phyloP scores from a whole-genome alignment of 495 filamentous ascomycete species.

The Staphylotrichum longicolle region DNA sequence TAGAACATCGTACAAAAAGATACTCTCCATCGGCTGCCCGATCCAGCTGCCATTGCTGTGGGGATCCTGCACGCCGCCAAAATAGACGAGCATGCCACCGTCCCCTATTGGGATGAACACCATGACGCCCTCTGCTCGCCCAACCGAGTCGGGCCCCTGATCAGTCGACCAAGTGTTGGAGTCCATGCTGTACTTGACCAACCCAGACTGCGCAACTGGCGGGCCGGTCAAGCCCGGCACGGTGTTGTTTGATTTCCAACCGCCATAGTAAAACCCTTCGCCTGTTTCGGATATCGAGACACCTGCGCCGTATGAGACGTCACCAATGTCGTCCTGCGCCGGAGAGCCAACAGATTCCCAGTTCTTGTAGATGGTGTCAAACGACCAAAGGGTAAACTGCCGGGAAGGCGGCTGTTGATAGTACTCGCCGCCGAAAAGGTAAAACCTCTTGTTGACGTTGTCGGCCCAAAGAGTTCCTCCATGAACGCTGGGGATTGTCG shows the following conservation, averaged over 20 bases:
- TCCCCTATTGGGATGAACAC: constrained; percentile 53
- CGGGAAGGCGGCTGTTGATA: constrained; percentile 34
- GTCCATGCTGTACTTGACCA: constrained; percentile 50
- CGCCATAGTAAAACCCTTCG: constrained; percentile 42
- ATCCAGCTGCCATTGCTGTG: constrained; percentile 31
- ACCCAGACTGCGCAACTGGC: constrained; percentile 37
- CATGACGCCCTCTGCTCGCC: constrained; percentile 47
- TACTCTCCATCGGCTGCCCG: constrained; percentile 39
- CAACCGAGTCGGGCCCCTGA: constrained; percentile 44
- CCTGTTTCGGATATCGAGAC: constrained; percentile 27
- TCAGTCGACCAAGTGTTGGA: constrained; percentile 41
- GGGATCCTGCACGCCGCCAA: constrained; percentile 47
- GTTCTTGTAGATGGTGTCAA: constrained; percentile 45
- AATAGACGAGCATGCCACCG: constrained; percentile 51
- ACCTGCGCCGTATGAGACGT: constrained; percentile 30
- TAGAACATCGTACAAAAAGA: constrained; percentile 53
- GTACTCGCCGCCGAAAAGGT: constrained; percentile 53
- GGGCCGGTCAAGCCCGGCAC: constrained; percentile 44
- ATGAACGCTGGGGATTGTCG: constrained; percentile 42
- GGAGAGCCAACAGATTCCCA: constrained; percentile 41
- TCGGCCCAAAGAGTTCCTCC: constrained; percentile 54
- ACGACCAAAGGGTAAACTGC: constrained; percentile 42
- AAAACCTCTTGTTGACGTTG: constrained; percentile 52
- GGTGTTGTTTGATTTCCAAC: constrained; percentile 48
- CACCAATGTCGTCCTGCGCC: constrained; percentile 16